Percentiles rank a stretch among this genome's conserved stretches.
Evolutionary conservation across 2,329 filamentous ascomycete genomes (phyloP).

Genomic region (Aspergillus sp.): DNA sequence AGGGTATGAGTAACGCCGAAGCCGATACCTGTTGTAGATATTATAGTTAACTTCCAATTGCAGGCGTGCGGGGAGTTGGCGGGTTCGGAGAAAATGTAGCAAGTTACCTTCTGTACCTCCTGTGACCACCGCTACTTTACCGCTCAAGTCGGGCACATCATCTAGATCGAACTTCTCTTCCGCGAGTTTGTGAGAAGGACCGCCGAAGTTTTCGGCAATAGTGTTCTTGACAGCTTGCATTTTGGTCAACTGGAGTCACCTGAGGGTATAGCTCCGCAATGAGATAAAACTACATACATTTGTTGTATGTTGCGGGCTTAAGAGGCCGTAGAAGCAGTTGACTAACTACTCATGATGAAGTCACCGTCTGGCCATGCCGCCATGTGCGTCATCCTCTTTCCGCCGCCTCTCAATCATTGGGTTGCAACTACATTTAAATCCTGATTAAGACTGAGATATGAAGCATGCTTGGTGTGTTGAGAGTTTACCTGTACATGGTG

Average conservation of each 20-base stretch:
- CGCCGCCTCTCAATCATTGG: background rate
- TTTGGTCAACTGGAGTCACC: background rate
- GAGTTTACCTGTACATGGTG: no score
- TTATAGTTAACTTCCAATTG: background rate
- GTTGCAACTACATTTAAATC: background rate
- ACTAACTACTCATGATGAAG: background rate
- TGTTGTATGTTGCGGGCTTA: background rate
- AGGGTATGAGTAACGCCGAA: conserved; percentile 3
- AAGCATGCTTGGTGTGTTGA: no score
- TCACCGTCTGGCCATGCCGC: background rate
- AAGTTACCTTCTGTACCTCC: conserved; percentile 2
- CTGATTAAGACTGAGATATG: no score
- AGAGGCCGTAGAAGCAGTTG: background rate
- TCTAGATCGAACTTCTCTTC: background rate
- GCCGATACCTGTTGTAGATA: background rate
- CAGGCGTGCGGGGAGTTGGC: background rate
- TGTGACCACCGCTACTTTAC: conserved; percentile 1
- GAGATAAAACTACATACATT: background rate
- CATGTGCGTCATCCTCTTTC: conserved; percentile 4
- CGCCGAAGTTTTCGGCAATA: conserved; percentile 6
- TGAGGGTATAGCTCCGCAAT: background rate
- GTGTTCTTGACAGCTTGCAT: conserved; percentile 2
- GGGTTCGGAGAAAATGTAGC: background rate
- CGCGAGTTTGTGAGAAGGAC: background rate
- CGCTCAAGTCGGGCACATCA: conserved; percentile 3